Evolutionary conservation across 2,329 filamentous ascomycete species (phyloP), one percentile per base, ranked within the genome.

Genomic region (Diaporthe ilicicola): DNA sequence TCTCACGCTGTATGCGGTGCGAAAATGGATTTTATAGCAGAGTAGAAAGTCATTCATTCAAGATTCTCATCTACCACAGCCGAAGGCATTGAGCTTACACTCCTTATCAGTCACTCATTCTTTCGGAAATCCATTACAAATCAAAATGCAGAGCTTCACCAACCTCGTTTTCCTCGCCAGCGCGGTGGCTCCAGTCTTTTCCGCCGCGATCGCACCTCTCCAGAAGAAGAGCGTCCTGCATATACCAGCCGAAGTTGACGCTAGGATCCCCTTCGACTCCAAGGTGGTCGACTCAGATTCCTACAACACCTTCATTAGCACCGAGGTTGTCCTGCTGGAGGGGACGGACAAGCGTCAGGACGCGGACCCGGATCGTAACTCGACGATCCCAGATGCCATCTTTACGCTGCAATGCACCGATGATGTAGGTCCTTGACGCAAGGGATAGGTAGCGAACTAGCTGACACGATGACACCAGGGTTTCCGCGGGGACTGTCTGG

Each of bases 331-430:
- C 29, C n/a, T 64, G 13, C 29, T 64, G n/a, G n/a, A 64, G 24
- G 59, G 44, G 8, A 64, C 29, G 3, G 59, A 64, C n/a, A 64
- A 64, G 59, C 59, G 59, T 29, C 44, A 50, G 44, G 59, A 64
- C 24, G 44, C 44, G 5, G 59, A 64, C 44, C 42, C 59, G n/a
- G 29, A 64, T 19, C 59, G 59, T 29, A 24, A 24, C 29, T 37
- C 59, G 29, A 24, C n/a, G 6, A 64, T 64, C 8, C 59, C 59
- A 1, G 59, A 64, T 50, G 44, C 29, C 19, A 50, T 64, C 12
- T 64, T 15, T 34, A 64, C 59, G 7, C 42, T 64, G 13, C 59
- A 64, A 19, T 64, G 59, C 34, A 64, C 44, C 3, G 59, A 37
- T 24, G 59, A 50, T 19, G 59, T 50, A 64, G 0, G 59, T 39